Conservation (phyloP, 352 stramenopile species). For the Phytophthora colocasiae region DNA sequence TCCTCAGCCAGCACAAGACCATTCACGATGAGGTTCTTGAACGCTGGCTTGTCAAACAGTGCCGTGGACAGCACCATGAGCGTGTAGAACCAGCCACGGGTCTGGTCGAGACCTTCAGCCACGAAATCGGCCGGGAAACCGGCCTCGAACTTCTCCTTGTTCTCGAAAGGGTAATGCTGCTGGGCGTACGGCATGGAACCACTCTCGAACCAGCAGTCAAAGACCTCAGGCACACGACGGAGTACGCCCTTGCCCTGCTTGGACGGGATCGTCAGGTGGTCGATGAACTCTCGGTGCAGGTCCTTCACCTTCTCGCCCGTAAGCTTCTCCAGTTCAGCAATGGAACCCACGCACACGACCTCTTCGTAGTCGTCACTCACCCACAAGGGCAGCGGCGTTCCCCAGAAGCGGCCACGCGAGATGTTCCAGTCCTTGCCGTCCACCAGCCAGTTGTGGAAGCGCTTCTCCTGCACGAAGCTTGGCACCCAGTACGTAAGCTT, state of each 20-base stretch:
- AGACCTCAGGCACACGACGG: conserved; percentile 92
- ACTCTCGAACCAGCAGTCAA: conserved; percentile 99
- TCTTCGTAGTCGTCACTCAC: conserved; percentile 97
- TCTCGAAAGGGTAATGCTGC: conserved; percentile 99
- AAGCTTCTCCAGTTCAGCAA: conserved; percentile 96
- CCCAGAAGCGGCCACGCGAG: conserved; percentile 98
- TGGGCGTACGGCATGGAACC: conserved; percentile 99
- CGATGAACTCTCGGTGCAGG: conserved; percentile 98
- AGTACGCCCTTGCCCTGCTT: conserved; percentile 91
- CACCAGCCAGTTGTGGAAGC: conserved; percentile 99
- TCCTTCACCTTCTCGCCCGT: conserved; percentile 94
- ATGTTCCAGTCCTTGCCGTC: conserved; percentile 99
- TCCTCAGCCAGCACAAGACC: conserved; percentile 98
- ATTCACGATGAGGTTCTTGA: conserved; percentile 99
- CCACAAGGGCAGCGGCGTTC: conserved; percentile 99
- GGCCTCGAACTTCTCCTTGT: conserved; percentile 97
- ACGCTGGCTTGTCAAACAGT: conserved; percentile 99
- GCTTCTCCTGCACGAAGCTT: conserved; percentile 97
- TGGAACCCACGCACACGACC: conserved; percentile 97
- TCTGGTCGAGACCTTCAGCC: conserved; percentile 99
- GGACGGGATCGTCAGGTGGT: conserved; percentile 98
- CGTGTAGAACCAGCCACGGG: conserved; percentile 99
- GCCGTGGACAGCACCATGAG: conserved; percentile 99
- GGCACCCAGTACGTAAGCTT: conserved; percentile 88
- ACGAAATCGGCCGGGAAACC: conserved; percentile 99